Evolutionary conservation across 257 asterid genomes (phyloP).

Genomic region (Gentiana macrophylla): DNA sequence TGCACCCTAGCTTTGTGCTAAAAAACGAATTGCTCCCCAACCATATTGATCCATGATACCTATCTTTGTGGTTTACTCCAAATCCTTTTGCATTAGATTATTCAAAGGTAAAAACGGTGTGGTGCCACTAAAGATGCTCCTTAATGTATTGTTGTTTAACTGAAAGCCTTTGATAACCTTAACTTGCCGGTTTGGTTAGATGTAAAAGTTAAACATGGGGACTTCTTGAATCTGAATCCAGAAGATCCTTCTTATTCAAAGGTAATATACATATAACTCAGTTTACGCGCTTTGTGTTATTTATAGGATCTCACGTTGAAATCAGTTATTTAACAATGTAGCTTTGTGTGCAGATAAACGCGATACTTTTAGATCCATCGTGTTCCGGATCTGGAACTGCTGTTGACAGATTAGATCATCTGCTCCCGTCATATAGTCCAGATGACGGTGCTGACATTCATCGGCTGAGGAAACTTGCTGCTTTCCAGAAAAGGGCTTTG

Average conservation of each 20-base stretch:
- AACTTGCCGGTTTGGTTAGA: slow-evolving; percentile 38
- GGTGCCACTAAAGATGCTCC: not conserved
- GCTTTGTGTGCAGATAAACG: slow-evolving; percentile 45
- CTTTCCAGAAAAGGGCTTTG: slow-evolving; percentile 64
- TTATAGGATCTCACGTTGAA: too few species aligned
- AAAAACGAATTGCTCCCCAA: too few species aligned
- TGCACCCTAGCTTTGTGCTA: not conserved
- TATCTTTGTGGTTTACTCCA: not conserved
- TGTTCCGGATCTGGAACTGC: slow-evolving; percentile 98
- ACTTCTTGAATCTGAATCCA: slow-evolving; percentile 69
- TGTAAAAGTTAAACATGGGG: slow-evolving; percentile 59
- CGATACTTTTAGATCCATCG: slow-evolving; percentile 87
- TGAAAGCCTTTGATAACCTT: slow-evolving; percentile 25
- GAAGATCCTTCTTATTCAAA: slow-evolving; percentile 51
- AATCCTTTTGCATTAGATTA: not conserved
- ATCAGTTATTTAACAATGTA: not conserved
- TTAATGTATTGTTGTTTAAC: not conserved
- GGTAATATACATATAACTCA: slow-evolving; percentile 22
- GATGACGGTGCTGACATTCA: slow-evolving; percentile 35
- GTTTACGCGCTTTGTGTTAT: too few species aligned
- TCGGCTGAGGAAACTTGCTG: slow-evolving; percentile 67
- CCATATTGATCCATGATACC: too few species aligned
- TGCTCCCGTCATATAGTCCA: slow-evolving; percentile 72
- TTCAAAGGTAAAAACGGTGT: not conserved
- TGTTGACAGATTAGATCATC: slow-evolving; percentile 77